A percentile compares a stretch with the other conserved stretches of the same genome.
Evolutionary conservation across 2,329 filamentous ascomycete genomes (phyloP).

Genomic region (Atkinsonella hypoxylon): DNA sequence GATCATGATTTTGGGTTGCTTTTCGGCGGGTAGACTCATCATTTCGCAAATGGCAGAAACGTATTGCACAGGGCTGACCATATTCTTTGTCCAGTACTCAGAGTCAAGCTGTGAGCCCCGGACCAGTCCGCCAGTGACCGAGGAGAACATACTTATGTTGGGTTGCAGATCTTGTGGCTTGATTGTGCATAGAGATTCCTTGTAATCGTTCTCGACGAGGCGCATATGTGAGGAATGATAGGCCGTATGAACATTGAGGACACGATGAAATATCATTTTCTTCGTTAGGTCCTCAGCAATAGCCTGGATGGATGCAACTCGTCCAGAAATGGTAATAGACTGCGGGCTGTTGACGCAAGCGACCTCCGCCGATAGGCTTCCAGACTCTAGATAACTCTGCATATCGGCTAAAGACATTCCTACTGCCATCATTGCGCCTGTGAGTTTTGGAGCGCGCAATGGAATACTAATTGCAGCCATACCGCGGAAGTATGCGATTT

Average conservation of each 20-base stretch:
- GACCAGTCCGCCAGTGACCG: constrained; percentile 22
- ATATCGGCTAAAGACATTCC: constrained; percentile 20
- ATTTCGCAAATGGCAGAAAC: constrained; percentile 25
- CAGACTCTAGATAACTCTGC: constrained; percentile 14
- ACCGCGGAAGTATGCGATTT: constrained; percentile 30
- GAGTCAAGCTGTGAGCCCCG: constrained; percentile 16
- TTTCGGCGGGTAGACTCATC: constrained; percentile 14
- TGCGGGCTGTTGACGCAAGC: constrained; percentile 33
- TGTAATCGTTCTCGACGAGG: constrained; percentile 25
- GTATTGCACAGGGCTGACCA: constrained; percentile 33
- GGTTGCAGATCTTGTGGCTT: constrained; percentile 7
- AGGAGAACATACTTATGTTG: constrained; percentile 27
- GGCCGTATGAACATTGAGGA: constrained; percentile 26
- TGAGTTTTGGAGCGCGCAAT: constrained; percentile 14
- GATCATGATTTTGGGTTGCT: constrained; percentile 24
- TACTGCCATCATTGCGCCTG: constrained; percentile 31
- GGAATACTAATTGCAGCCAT: constrained; percentile 20
- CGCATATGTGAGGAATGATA: constrained; percentile 36
- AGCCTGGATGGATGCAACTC: constrained; percentile 17
- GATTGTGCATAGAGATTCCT: constrained; percentile 15
- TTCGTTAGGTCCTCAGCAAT: constrained; percentile 20
- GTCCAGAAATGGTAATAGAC: constrained; percentile 33
- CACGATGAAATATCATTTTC: constrained; percentile 21
- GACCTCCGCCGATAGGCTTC: constrained; percentile 18
- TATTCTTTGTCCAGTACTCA: constrained; percentile 34